phyloP scores from a whole-genome alignment of 371 early-diverging fungal species.

The Nematocida sp. region DNA sequence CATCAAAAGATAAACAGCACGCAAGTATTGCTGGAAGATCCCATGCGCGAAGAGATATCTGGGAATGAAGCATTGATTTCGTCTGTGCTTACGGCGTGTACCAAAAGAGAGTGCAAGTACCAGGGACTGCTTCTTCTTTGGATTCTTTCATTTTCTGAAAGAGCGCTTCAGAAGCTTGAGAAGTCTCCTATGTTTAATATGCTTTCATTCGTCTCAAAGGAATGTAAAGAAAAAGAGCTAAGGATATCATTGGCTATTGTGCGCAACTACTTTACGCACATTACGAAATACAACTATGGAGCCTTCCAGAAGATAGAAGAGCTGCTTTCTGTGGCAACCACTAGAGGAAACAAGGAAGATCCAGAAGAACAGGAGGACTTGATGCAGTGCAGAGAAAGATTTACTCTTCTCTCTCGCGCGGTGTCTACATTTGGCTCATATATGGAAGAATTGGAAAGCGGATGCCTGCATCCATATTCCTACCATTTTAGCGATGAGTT shows the following conservation, averaged over 20 bases:
- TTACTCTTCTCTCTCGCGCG: conserved; percentile 1
- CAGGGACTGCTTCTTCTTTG: conserved; percentile 56
- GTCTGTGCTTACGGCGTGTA: conserved; percentile 40
- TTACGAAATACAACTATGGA: conserved; percentile 32
- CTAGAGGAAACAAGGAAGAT: conserved; percentile 47
- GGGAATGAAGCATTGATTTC: conserved; percentile 43
- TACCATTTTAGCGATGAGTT: conserved; percentile 63
- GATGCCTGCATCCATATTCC: conserved; percentile 57
- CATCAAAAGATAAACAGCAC: conserved; percentile 11
- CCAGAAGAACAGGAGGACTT: conserved; percentile 49
- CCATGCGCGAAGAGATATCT: conserved; percentile 43
- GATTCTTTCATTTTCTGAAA: conserved; percentile 56
- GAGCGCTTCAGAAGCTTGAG: conserved; percentile 6
- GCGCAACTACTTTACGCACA: conserved; percentile 25
- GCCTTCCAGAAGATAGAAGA: conserved; percentile 53
- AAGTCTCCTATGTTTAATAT: conserved; percentile 38
- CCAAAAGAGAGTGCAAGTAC: conserved; percentile 58
- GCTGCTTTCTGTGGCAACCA: conserved; percentile 29
- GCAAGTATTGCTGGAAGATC: conserved; percentile 43
- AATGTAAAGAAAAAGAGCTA: conserved; percentile 51
- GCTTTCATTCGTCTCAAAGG: conserved; percentile 50
- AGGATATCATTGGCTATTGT: conserved; percentile 40
- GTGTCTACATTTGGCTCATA: conserved; percentile 57
- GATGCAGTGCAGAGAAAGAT: conserved; percentile 30
- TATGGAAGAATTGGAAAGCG: conserved; percentile 60